A percentile compares a stretch with the other conserved stretches of the same genome.
These are phyloP conservation scores for Amorphotheca resinae DNA, from an alignment of 495 filamentous ascomycete species.

Conservation along the genomic window DNA sequence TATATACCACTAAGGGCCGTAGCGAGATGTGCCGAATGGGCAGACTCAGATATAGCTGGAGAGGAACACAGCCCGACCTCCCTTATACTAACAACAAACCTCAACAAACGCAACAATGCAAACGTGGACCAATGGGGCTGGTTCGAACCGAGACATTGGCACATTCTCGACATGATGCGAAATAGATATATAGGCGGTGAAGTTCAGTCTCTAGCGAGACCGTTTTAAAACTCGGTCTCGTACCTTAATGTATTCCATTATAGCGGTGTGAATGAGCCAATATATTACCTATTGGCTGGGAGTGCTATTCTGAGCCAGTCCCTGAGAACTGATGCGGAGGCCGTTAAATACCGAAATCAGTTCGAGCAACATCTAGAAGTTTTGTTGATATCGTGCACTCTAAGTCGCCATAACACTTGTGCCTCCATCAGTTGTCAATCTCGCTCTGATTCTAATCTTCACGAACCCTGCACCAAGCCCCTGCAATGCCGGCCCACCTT, in stretches of 20 bases:
- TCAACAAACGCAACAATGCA: neutral
- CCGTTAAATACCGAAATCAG: too few relatives aligned
- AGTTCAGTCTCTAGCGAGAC: too few relatives aligned
- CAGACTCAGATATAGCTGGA: neutral
- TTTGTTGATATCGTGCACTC: too few relatives aligned
- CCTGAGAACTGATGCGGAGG: too few relatives aligned
- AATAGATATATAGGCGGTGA: neutral
- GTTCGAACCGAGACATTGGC: neutral
- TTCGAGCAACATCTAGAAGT: too few relatives aligned
- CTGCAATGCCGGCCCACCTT: constrained; percentile 14
- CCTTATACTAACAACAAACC: neutral
- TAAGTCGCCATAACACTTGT: constrained; percentile 34
- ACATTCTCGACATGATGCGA: neutral
- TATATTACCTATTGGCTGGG: too few relatives aligned
- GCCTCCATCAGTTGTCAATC: constrained; percentile 45
- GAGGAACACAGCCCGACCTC: neutral
- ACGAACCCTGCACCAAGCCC: constrained; percentile 34
- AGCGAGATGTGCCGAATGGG: neutral
- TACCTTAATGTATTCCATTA: too few relatives aligned
- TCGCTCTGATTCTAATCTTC: constrained; percentile 27
- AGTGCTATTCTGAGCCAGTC: too few relatives aligned
- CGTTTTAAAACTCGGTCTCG: too few relatives aligned
- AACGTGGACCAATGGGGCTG: neutral
- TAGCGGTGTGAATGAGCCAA: neutral
- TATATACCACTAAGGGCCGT: neutral